A percentile compares a stretch with the other conserved stretches of the same genome.
Evolutionary conservation across 139 green algal genomes (phyloP).

Genomic region (Pycnococcus provasolii): DNA sequence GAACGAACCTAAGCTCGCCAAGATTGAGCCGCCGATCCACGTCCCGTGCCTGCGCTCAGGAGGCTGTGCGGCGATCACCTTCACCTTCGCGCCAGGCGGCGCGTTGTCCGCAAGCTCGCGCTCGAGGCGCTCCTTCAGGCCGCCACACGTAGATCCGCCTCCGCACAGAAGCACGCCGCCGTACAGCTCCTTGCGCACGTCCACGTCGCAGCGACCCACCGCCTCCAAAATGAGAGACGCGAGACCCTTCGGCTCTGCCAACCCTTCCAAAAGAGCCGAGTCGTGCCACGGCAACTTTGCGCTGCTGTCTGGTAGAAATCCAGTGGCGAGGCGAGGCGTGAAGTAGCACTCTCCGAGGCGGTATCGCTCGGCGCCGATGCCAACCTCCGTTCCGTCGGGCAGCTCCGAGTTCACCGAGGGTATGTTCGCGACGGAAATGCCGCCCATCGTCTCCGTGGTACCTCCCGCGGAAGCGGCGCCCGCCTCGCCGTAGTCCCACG

Average conservation of each 20-base stretch:
- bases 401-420: conserved; percentile 74
- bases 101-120: conserved; percentile 45
- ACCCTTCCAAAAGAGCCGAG: background rate
- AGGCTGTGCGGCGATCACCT: background rate
- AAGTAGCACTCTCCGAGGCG: conserved; percentile 72
- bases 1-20: conserved; percentile 9
- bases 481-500: conserved; percentile 60
- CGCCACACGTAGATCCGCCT: conserved; percentile 18
- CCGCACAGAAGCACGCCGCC: conserved; percentile 53
- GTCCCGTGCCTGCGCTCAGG: background rate
- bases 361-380: conserved; percentile 68
- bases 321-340: conserved; percentile 30
- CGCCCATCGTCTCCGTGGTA: too few species aligned
- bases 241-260: conserved; percentile 21
- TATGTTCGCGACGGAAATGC: conserved; percentile 38
- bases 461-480: background rate
- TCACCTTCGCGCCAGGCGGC: background rate
- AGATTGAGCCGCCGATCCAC: conserved; percentile 18
- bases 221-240: conserved; percentile 51
- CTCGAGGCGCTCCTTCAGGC: conserved; percentile 62
- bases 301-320: background rate
- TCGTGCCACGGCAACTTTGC: background rate
- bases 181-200: conserved; percentile 77
- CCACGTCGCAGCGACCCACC: conserved; percentile 69
- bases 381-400: conserved; percentile 44